phyloP scores from a whole-genome alignment of 192 early-diverging fungal species.

The Backusella parvicylindrica region DNA sequence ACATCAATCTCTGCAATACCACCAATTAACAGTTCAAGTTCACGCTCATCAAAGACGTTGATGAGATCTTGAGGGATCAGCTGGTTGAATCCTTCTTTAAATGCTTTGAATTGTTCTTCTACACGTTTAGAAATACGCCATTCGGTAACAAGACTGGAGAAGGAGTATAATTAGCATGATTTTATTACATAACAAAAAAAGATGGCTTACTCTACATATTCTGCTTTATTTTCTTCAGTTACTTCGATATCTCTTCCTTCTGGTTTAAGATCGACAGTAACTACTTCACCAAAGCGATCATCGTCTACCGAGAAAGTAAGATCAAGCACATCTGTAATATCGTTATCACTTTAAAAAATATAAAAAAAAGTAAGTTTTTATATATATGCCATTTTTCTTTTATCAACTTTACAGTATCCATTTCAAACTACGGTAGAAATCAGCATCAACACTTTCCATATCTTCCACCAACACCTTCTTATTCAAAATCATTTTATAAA shows the following conservation, averaged over 20 bases:
- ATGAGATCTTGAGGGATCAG: slow-evolving; percentile 94
- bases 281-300: slow-evolving; percentile 87
- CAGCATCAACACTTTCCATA: slow-evolving; percentile 94
- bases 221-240: slow-evolving; percentile 94
- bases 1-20: slow-evolving; percentile 96
- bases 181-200: neutral
- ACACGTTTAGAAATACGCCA: slow-evolving; percentile 88
- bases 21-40: slow-evolving; percentile 95
- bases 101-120: slow-evolving; percentile 94
- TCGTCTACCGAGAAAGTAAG: slow-evolving; percentile 88
- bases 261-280: slow-evolving; percentile 86
- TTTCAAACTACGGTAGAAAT: slow-evolving; percentile 84
- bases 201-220: slow-evolving; percentile 76
- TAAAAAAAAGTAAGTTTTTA: neutral
- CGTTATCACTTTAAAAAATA: slow-evolving; percentile 64
- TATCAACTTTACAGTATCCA: slow-evolving; percentile 79
- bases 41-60: slow-evolving; percentile 95
- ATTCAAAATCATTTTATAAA: slow-evolving; percentile 96
- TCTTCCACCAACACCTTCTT: slow-evolving; percentile 88
- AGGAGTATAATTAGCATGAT: neutral
- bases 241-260: slow-evolving; percentile 84
- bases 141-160: slow-evolving; percentile 65
- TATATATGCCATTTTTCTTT: neutral
- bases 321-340: slow-evolving; percentile 84
- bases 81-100: slow-evolving; percentile 93